Conservation (phyloP, 2,329 filamentous ascomycete genomes). For the Emmonsia crescens region DNA sequence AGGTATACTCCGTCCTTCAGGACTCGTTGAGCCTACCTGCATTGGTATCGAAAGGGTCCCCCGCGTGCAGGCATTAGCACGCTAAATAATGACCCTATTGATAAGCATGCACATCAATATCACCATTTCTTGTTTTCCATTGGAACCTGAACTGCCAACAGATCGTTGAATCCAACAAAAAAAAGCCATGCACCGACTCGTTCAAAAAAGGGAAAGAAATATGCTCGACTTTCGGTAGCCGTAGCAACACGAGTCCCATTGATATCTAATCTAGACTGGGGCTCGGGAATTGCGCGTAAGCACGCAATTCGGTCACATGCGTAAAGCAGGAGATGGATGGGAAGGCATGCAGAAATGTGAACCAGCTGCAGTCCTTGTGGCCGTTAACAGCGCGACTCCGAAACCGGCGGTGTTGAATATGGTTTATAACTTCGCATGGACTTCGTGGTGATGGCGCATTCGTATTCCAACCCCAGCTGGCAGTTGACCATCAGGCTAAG, state of each 20-base stretch:
- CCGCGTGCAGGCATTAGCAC: background rate
- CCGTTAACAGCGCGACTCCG: background rate
- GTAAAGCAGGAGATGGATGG: background rate
- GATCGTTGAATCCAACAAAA: background rate
- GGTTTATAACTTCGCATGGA: background rate
- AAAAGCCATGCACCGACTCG: background rate
- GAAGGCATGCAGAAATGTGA: background rate
- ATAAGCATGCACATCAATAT: background rate
- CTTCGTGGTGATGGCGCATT: background rate
- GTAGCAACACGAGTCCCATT: background rate
- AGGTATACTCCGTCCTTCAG: too few species aligned
- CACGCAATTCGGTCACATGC: background rate
- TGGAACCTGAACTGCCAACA: background rate
- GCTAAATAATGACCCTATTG: background rate
- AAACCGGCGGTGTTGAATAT: background rate
- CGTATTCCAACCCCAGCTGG: background rate
- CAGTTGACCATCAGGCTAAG: background rate
- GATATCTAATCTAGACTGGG: background rate
- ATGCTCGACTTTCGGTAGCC: background rate
- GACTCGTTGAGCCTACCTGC: too few species aligned
- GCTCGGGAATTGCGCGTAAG: background rate
- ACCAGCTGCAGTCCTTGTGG: background rate
- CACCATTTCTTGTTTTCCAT: background rate
- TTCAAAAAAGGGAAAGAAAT: background rate
- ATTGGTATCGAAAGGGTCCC: background rate